Percentiles rank a stretch among this genome's conserved stretches.
These are phyloP conservation scores for Cordyceps pruinosa DNA, from an alignment of 2,329 filamentous ascomycete species.

Conservation along the genomic window DNA sequence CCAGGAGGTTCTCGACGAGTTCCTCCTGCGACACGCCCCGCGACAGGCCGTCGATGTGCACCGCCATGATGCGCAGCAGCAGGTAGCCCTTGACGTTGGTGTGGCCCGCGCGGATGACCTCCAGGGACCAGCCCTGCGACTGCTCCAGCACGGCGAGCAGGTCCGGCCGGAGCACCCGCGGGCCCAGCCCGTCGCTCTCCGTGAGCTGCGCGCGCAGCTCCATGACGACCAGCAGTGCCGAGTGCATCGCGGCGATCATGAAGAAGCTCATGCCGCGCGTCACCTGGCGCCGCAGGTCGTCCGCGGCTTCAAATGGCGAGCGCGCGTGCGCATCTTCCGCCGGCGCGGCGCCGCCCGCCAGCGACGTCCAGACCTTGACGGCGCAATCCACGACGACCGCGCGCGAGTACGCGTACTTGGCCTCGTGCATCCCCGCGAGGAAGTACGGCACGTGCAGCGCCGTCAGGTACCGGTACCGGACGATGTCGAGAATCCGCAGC, in stretches of 20 bases:
- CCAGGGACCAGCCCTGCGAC: conserved; percentile 31
- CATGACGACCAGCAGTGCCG: conserved; percentile 29
- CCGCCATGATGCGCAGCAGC: conserved; percentile 30
- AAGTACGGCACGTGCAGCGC: conserved; percentile 50
- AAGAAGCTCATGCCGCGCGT: conserved; percentile 36
- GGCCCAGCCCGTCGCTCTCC: conserved; percentile 34
- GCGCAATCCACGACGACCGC: conserved; percentile 41
- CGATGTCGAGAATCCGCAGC: conserved; percentile 40
- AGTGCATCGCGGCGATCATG: conserved; percentile 27
- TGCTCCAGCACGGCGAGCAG: conserved; percentile 36
- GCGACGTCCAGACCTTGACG: conserved; percentile 38
- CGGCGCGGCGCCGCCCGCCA: conserved; percentile 4
- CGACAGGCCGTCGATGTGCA: conserved; percentile 36
- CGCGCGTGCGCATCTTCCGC: background rate
- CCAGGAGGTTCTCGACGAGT: conserved; percentile 21
- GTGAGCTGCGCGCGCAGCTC: conserved; percentile 35
- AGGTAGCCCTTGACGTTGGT: conserved; percentile 49
- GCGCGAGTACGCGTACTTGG: conserved; percentile 44
- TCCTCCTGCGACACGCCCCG: conserved; percentile 28
- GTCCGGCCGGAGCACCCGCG: conserved; percentile 31
- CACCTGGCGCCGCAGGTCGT: conserved; percentile 25
- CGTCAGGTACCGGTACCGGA: conserved; percentile 48
- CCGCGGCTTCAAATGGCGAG: background rate
- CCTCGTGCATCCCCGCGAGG: conserved; percentile 30
- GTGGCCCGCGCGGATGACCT: conserved; percentile 40